Evolutionary conservation across 2,329 filamentous ascomycete species (phyloP).

Genomic region (Pseudogymnoascus destructans): DNA sequence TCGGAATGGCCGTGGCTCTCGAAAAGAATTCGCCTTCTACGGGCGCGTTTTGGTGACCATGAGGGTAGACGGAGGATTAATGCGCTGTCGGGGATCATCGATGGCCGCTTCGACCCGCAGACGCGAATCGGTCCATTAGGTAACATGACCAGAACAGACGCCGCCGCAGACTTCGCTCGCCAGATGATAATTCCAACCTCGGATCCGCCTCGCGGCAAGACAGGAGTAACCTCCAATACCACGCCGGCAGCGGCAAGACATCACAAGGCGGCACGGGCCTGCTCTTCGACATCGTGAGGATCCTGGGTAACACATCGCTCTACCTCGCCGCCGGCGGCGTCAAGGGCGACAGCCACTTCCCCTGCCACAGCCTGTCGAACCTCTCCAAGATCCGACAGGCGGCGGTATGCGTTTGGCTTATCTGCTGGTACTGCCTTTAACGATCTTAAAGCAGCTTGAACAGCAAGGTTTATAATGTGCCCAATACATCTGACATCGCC

Average conservation of each 20-base stretch:
- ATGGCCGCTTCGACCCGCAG: conserved; percentile 73
- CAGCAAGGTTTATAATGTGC: too few relatives aligned
- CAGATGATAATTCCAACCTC: conserved; percentile 45
- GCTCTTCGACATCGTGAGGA: conserved; percentile 72
- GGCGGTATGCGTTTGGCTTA: too few relatives aligned
- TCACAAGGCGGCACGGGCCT: conserved; percentile 65
- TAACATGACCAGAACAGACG: conserved; percentile 87
- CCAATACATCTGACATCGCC: too few relatives aligned
- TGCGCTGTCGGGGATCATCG: conserved; percentile 64
- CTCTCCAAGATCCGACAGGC: conserved; percentile 75
- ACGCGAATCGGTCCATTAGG: conserved; percentile 69
- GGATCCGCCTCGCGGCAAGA: conserved; percentile 59
- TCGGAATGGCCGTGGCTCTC: conserved; percentile 72
- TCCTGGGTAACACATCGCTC: conserved; percentile 69
- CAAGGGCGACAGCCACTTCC: conserved; percentile 81
- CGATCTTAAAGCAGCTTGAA: too few relatives aligned
- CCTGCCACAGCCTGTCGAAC: conserved; percentile 77
- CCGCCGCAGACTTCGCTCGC: conserved; percentile 63
- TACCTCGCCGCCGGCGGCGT: conserved; percentile 78
- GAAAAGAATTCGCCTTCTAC: conserved; percentile 40
- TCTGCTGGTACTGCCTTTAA: too few relatives aligned
- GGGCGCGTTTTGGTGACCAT: conserved; percentile 47
- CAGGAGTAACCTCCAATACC: conserved; percentile 63
- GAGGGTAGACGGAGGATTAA: conserved; percentile 64
- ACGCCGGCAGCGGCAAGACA: conserved; percentile 54